Evolutionary conservation across 2,329 filamentous ascomycete species (phyloP).

Genomic region (Beauveria sp.): DNA sequence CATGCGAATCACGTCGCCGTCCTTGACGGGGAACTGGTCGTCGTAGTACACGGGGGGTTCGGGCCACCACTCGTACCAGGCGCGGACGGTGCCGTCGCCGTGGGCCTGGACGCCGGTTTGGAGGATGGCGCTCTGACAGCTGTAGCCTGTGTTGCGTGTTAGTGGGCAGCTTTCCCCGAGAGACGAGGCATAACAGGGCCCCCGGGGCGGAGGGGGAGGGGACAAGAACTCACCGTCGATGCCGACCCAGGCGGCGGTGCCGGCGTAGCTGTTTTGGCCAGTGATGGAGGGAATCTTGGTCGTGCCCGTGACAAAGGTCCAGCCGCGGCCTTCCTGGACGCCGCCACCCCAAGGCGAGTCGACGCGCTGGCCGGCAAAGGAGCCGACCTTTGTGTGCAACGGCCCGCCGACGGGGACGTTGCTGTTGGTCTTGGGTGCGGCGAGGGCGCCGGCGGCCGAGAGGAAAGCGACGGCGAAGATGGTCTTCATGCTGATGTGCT

Average conservation of each 20-base stretch:
- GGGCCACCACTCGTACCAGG: conserved; percentile 36
- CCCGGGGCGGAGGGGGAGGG: background rate
- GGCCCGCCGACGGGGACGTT: background rate
- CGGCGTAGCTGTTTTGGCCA: background rate
- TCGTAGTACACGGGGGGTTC: conserved; percentile 29
- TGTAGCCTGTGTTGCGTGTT: conserved; percentile 18
- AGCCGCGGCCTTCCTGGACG: conserved; percentile 1
- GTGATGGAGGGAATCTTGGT: conserved; percentile 3
- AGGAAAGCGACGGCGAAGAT: background rate
- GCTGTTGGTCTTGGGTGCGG: background rate
- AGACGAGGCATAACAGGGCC: no score
- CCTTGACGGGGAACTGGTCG: conserved; percentile 16
- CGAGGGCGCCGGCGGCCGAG: background rate
- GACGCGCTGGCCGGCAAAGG: background rate
- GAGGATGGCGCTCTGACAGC: conserved; percentile 28
- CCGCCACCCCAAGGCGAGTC: background rate
- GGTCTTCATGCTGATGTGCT: conserved; percentile 1
- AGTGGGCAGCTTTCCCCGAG: no score
- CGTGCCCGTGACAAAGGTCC: conserved; percentile 2
- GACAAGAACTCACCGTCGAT: conserved; percentile 27
- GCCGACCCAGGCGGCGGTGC: conserved; percentile 32
- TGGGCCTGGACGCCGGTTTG: conserved; percentile 33
- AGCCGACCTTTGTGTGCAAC: background rate
- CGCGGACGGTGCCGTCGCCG: conserved; percentile 25
- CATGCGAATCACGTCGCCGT: conserved; percentile 18